Evolutionary conservation across 805 yeast genomes (phyloP).

Genomic region (Zygosaccharomyces pseudorouxii): DNA sequence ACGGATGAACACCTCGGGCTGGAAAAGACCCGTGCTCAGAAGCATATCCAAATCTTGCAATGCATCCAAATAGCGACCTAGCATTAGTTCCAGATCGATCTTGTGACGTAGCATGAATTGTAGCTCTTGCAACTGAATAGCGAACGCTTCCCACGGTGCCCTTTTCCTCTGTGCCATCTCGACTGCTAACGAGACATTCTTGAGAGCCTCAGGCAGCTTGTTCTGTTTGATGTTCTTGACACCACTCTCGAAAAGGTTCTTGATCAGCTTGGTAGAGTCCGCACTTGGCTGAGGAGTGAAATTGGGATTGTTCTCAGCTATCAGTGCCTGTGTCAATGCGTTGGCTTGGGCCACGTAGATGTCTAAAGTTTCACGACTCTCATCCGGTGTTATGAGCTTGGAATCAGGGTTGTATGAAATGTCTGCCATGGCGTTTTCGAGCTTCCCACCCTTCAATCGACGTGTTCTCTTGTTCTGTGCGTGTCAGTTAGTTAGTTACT

Average conservation of each 20-base stretch:
- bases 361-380: conserved; percentile 5
- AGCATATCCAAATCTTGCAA: conserved; percentile 66
- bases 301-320: conserved; percentile 45
- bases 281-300: conserved; percentile 52
- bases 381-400: conserved; percentile 22
- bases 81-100: conserved; percentile 61
- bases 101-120: conserved; percentile 63
- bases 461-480: background rate
- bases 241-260: conserved; percentile 62
- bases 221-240: conserved; percentile 48
- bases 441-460: background rate
- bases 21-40: conserved; percentile 50
- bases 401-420: conserved; percentile 28
- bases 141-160: conserved; percentile 70
- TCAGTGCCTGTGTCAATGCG: conserved; percentile 33
- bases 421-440: background rate
- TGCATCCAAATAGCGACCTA: conserved; percentile 53
- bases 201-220: conserved; percentile 55
- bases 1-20: conserved; percentile 69
- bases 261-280: conserved; percentile 49
- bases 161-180: conserved; percentile 60
- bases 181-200: conserved; percentile 59
- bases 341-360: conserved; percentile 35
- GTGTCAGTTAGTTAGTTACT: background rate
- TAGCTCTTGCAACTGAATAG: conserved; percentile 63